phyloP scores from a whole-genome alignment of 225 moss, liverwort and hornwort species.

The Ulota crispa region DNA sequence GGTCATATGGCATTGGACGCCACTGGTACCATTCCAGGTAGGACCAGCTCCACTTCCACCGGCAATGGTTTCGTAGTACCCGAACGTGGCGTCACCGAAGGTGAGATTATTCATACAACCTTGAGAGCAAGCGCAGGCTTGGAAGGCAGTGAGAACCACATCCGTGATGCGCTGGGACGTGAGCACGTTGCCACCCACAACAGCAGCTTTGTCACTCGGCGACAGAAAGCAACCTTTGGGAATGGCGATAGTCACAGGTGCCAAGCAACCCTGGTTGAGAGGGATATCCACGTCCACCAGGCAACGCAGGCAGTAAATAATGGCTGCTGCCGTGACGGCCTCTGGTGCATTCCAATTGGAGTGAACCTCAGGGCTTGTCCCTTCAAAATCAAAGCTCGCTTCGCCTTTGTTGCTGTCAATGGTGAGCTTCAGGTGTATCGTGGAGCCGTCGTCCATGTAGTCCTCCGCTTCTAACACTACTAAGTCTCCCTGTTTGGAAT shows the following conservation, averaged over 20 bases:
- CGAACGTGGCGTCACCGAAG: constrained; percentile 90
- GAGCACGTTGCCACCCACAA: constrained; percentile 96
- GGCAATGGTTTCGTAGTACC: constrained; percentile 97
- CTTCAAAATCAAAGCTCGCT: constrained; percentile 79
- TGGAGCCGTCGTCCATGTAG: constrained; percentile 95
- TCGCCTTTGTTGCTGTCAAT: constrained; percentile 72
- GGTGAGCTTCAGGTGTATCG: constrained; percentile 76
- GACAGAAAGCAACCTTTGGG: constrained; percentile 83
- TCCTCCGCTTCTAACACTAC: constrained; percentile 88
- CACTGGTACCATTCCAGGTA: constrained; percentile 85
- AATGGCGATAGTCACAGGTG: constrained; percentile 83
- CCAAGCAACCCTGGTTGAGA: constrained; percentile 97
- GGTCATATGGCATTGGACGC: constrained; percentile 98
- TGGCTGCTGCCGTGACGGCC: constrained; percentile 96
- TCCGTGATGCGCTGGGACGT: constrained; percentile 98
- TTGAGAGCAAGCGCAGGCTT: constrained; percentile 98
- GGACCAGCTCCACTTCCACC: constrained; percentile 99
- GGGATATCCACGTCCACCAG: constrained; percentile 97
- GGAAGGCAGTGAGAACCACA: constrained; percentile 89
- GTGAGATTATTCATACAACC: constrained; percentile 99
- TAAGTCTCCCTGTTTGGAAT: constrained; percentile 51
- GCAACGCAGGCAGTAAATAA: constrained; percentile 96
- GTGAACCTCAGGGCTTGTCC: constrained; percentile 92
- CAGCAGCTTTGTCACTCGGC: constrained; percentile 96
- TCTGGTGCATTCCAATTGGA: constrained; percentile 99